These are phyloP conservation scores for Ceratocystis variospora DNA, from an alignment of 2,329 filamentous ascomycete genomes.

Conservation along the genomic window DNA sequence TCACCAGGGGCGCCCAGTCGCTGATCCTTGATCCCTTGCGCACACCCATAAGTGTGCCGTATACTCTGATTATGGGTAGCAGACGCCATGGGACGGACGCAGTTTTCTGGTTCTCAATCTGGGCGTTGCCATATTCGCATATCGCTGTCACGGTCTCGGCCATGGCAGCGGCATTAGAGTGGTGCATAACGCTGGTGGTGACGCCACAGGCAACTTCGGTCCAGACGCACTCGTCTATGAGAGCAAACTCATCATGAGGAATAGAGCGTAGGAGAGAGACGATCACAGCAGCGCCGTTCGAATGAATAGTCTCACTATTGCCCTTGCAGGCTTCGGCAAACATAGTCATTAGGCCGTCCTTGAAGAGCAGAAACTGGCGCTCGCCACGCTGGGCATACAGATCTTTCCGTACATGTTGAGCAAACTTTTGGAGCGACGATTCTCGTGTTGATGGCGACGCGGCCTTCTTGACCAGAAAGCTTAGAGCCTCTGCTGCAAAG, in stretches of 20 bases:
- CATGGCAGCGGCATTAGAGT: constrained; percentile 63
- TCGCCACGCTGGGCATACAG: constrained; percentile 41
- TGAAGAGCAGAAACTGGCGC: constrained; percentile 54
- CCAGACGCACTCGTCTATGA: constrained; percentile 38
- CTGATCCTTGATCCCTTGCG: constrained; percentile 62
- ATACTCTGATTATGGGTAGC: constrained; percentile 40
- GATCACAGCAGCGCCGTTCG: constrained; percentile 42
- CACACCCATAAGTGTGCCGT: constrained; percentile 63
- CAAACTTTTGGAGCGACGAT: constrained; percentile 53
- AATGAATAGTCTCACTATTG: constrained; percentile 45
- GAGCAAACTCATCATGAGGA: constrained; percentile 36
- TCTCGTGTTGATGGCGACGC: constrained; percentile 65
- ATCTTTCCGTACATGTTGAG: constrained; percentile 59
- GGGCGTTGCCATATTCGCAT: constrained; percentile 32
- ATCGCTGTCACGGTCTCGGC: constrained; percentile 51
- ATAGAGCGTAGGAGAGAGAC: constrained; percentile 38
- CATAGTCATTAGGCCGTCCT: constrained; percentile 80
- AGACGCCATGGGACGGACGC: constrained; percentile 18
- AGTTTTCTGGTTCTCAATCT: constrained; percentile 25
- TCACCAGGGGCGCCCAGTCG: constrained; percentile 55
- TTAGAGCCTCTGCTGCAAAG: constrained; percentile 89
- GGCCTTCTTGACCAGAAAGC: constrained; percentile 83
- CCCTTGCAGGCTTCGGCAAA: constrained; percentile 70
- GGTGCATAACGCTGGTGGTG: constrained; percentile 69
- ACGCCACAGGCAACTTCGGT: constrained; percentile 59